phyloP scores from a whole-genome alignment of 2,329 filamentous ascomycete genomes.

The Coniochaeta ligniaria region DNA sequence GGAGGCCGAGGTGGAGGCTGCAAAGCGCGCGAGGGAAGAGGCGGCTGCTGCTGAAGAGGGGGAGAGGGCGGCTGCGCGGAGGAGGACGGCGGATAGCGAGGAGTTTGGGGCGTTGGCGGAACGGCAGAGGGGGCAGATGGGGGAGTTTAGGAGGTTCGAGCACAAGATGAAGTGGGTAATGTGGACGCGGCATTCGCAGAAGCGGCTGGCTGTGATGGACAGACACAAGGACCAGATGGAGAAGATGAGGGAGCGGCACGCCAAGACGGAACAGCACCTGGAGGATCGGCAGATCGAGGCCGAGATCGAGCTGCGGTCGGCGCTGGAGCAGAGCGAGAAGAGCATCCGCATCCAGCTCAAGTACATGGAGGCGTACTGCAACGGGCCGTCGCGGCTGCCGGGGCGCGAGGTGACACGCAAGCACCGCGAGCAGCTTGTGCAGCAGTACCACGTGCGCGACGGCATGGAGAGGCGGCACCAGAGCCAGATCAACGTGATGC shows the following conservation, averaged over 20 bases:
- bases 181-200: slow-evolving; percentile 40
- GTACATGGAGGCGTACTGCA: slow-evolving; percentile 61
- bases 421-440: slow-evolving; percentile 50
- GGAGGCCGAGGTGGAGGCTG: slow-evolving; percentile 31
- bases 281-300: slow-evolving; percentile 56
- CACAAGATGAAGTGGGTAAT: slow-evolving; percentile 40
- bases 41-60: slow-evolving; percentile 33
- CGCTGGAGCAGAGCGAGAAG: slow-evolving; percentile 48
- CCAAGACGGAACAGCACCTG: slow-evolving; percentile 43
- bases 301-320: slow-evolving; percentile 51
- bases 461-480: slow-evolving; percentile 52
- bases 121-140: slow-evolving; percentile 42
- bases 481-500: slow-evolving; percentile 56
- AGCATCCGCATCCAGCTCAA: slow-evolving; percentile 51
- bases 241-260: slow-evolving; percentile 48
- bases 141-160: slow-evolving; percentile 43
- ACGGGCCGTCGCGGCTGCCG: slow-evolving; percentile 38
- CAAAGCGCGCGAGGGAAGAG: slow-evolving; percentile 34
- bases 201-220: slow-evolving; percentile 38
- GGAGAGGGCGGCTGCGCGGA: slow-evolving; percentile 35
- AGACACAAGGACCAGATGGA: slow-evolving; percentile 39
- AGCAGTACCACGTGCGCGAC: slow-evolving; percentile 54
- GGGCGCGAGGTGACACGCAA: slow-evolving; percentile 50
- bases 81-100: slow-evolving; percentile 33
- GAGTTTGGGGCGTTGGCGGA: slow-evolving; percentile 36